Base-by-base conservation (phyloP, 2,329 filamentous ascomycete species). In the Scedosporium aurantiacum region DNA sequence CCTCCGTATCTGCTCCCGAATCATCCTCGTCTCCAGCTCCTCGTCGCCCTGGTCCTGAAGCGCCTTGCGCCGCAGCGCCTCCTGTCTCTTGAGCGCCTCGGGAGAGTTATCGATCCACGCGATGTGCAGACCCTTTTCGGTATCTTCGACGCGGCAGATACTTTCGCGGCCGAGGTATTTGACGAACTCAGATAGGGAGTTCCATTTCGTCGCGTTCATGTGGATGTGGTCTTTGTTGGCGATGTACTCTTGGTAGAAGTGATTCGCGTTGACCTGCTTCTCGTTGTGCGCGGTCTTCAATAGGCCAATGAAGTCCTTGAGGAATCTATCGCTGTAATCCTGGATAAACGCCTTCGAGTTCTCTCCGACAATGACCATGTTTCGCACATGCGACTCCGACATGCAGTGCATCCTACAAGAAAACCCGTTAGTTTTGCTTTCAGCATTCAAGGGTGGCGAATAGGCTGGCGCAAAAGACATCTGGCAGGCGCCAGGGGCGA, bases 181-280 rank as follows among this genome's bases (percentile, higher is more conserved):
- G 14, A 89, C 90, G 70, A 96, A 96, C 68, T 97, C 91, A 2
- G 91, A 93, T 67, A 99, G 75, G 60, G 84, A 90, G 3, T 87
- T 83, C 91, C 91, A 97, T 68, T 88, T 87, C 0, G 94, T 97
- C 6, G 91, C 81, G 73, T 97, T 97, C 89, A 97, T 91, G 71
- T 97, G 94, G 7, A 94, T 78, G 71, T 97, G 93, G 68, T 91
- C 82, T 72, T 92, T 91, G 67, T 93, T 88, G 16, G 85, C 81
- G 67, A 97, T 97, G 68, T 96, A 61, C 70, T 92, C 87, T 71
- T 97, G 91, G 74, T 99, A 99, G 72, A 97, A 97, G 64, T 90
- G 86, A 70, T 99, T 99, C 59, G 92, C 84, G 40, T 92, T 83
- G 1, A 97, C 86, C 68, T 85, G 83, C 73, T 99, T 99, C 74